A percentile compares a stretch with the other conserved stretches of the same genome.
Evolutionary conservation across 331 rosid genomes (phyloP).

Genomic region (Arachis monticola): DNA sequence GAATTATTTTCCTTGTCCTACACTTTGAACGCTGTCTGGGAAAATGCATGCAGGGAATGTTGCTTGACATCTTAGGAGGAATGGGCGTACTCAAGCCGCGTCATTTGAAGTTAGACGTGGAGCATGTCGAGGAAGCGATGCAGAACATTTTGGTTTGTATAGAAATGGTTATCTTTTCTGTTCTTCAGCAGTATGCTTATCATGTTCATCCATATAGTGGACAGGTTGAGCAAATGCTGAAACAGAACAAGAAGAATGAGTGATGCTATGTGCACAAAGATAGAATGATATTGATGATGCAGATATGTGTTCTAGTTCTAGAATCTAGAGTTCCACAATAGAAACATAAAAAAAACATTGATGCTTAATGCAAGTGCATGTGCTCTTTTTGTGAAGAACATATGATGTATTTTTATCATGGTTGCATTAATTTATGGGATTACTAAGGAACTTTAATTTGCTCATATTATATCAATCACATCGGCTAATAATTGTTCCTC

Average conservation of each 20-base stretch:
- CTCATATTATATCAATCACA: constrained; percentile 6
- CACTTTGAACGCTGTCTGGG: constrained; percentile 14
- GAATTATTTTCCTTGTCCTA: background rate
- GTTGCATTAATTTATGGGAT: constrained; percentile 21
- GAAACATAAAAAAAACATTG: constrained; percentile 30
- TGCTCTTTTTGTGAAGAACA: constrained; percentile 34
- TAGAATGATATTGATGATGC: background rate
- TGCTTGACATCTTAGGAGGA: constrained; percentile 63
- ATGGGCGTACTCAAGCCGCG: constrained; percentile 60
- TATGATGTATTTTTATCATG: constrained; percentile 24
- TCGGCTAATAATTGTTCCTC: constrained; percentile 2
- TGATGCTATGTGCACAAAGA: constrained; percentile 32
- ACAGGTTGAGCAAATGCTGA: constrained; percentile 66
- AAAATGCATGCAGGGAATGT: constrained; percentile 71
- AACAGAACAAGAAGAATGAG: constrained; percentile 63
- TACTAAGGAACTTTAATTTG: background rate
- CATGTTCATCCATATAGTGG: constrained; percentile 81
- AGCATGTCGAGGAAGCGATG: constrained; percentile 84
- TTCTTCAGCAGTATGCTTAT: constrained; percentile 91
- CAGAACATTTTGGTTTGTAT: constrained; percentile 83
- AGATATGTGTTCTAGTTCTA: constrained; percentile 23
- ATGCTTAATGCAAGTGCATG: constrained; percentile 20
- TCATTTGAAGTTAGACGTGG: constrained; percentile 84
- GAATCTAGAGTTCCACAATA: background rate
- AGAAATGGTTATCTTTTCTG: constrained; percentile 92